Evolutionary conservation across 2,329 filamentous ascomycete species (phyloP).

Genomic region (Nothopassalora personata): DNA sequence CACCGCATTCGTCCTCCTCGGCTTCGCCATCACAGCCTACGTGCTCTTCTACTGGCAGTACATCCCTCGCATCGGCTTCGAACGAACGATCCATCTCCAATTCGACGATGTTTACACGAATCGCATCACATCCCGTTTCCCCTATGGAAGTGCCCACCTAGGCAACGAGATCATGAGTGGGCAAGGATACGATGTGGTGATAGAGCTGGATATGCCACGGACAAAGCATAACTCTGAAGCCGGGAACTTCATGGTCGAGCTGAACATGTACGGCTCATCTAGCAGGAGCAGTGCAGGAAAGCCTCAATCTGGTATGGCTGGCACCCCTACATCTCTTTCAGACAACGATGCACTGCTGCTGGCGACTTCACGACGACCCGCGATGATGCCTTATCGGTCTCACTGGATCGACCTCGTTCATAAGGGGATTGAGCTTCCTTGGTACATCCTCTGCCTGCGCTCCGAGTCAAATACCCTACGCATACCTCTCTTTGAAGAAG

Average conservation of each 20-base stretch:
- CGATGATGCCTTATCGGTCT: slow-evolving; percentile 74
- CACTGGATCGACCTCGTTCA: slow-evolving; percentile 59
- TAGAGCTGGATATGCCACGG: slow-evolving; percentile 70
- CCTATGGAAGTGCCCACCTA: slow-evolving; percentile 50
- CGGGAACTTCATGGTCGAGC: slow-evolving; percentile 92
- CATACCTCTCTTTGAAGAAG: slow-evolving; percentile 67
- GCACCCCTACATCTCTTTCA: slow-evolving; percentile 4
- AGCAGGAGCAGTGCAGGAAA: slow-evolving; percentile 24
- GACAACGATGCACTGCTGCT: slow-evolving; percentile 26
- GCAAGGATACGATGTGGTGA: slow-evolving; percentile 79
- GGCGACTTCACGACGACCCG: slow-evolving; percentile 61
- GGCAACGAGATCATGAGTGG: slow-evolving; percentile 55
- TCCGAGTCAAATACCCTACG: slow-evolving; percentile 59
- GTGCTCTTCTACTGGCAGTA: slow-evolving; percentile 63
- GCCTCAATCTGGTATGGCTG: not conserved
- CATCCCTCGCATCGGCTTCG: slow-evolving; percentile 60
- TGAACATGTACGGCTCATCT: slow-evolving; percentile 55
- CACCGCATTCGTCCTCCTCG: slow-evolving; percentile 52
- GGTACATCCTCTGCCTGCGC: slow-evolving; percentile 63
- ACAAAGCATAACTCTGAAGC: slow-evolving; percentile 68
- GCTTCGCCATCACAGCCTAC: slow-evolving; percentile 57
- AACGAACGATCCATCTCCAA: slow-evolving; percentile 60
- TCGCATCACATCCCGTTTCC: slow-evolving; percentile 28
- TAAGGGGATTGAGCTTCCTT: slow-evolving; percentile 59
- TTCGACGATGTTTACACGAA: slow-evolving; percentile 48